Evolutionary conservation across 345 rosid species (phyloP), one percentile per base, ranked within the genome.

Genomic region (Moringa oleifera): DNA sequence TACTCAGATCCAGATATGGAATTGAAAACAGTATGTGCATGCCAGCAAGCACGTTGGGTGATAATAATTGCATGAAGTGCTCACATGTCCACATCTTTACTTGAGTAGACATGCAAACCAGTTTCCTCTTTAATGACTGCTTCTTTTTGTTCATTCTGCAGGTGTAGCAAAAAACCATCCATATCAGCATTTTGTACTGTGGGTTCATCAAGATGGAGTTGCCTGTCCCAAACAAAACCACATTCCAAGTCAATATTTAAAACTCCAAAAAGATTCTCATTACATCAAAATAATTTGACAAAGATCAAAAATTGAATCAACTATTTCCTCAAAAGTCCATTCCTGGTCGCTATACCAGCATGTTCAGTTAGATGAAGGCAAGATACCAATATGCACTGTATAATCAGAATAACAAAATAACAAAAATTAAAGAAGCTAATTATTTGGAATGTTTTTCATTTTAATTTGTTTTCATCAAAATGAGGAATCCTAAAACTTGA

Each of bases 41-140:
- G 49, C n/a, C n/a, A n/a, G n/a, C n/a, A n/a, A n/a, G n/a, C 33
- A 67, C 25, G 24, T 23, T 66, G 47, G 37, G 9, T 8, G 46
- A 61, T 22, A 10, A 59, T 36, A n/a, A 66, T 2, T 31, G 49
- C 1, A 50, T 50, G 19, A 61, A 72, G 41, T 15, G 66, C 96
- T 86, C 64, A 94, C 99, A 90, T 85, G 68, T 85, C 97, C 20
- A 94, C 83, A 65, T 90, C 99, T 81, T 84, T 88, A 63, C 79
- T 82, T 18, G 96, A 81, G 77, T 90, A 90, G 52, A 88, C 60
- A 69, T 90, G 91, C 74, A 90, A 55, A 74, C 74, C 75, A 18
- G 93, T 70, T 53, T 81, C 91, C 75, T 82, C 85, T 70, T 75
- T 80, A 69, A 81, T 54, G n/a, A 79, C 24, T 0, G 85, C 78